Evolutionary conservation across 192 early-diverging fungal species (phyloP).

Genomic region (Funneliformis mosseae): DNA sequence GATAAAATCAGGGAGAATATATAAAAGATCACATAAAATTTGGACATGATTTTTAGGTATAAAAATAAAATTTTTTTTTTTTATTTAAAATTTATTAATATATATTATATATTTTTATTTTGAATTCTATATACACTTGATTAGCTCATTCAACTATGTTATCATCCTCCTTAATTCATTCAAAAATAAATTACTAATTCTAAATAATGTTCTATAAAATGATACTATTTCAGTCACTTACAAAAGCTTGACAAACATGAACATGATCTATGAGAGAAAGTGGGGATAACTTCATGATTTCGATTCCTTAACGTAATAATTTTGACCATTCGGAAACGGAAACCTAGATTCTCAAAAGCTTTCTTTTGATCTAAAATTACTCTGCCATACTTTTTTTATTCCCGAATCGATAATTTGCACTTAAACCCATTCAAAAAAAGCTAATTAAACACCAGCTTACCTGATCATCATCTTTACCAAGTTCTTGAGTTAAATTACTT

Average conservation of each 20-base stretch:
- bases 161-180: too few relatives aligned
- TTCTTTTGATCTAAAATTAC: neutral
- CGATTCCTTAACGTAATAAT: neutral
- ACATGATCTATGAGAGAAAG: neutral
- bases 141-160: neutral
- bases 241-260: neutral
- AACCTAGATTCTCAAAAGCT: neutral
- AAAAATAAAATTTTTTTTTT: neutral
- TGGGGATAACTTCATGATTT: neutral
- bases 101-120: neutral
- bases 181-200: neutral
- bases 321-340: neutral
- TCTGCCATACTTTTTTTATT: neutral
- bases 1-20: constrained; percentile 2
- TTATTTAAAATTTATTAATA: neutral
- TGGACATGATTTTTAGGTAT: neutral
- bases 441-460: constrained; percentile 19
- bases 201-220: neutral
- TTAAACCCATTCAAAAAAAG: neutral
- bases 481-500: constrained; percentile 23
- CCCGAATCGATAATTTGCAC: too few relatives aligned
- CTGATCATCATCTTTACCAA: constrained; percentile 42
- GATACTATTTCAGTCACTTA: neutral
- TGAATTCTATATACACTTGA: neutral
- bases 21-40: neutral